Evolutionary conservation across 2,329 filamentous ascomycete genomes (phyloP), one percentile per base, ranked within the genome.

Genomic region (Zarea fungicola): DNA sequence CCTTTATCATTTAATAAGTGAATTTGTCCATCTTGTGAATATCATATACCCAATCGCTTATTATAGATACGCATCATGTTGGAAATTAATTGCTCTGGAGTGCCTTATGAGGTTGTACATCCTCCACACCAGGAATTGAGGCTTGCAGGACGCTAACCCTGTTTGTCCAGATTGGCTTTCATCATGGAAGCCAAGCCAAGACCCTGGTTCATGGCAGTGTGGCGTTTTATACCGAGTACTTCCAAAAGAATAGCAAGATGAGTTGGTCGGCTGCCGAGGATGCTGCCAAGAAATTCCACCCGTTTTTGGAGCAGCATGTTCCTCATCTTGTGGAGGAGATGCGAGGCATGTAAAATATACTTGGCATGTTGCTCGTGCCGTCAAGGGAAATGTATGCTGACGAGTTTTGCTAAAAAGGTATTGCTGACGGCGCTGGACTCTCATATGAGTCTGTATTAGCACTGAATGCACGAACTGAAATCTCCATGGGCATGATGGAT

Each of bases 91-190:
- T 36, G 37, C 19, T 23, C 37, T 14, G 21, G 45, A 22, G 42
- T 37, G n/a, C 45, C 45, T n/a, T 48, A 48, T 14, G 36, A 48
- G 22, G 45, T n/a, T n/a, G n/a, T 48, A 42, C 31, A n/a, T 6
- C 18, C 29, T 8, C 9, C 28, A 25, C 7, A 37, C 21, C 18
- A 46, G 7, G 13, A 8, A n/a, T n/a, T 14, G 10, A 37, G 11
- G 44, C 5, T 8, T 47, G 13, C 25, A 6, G n/a, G 16, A 18
- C 25, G 23, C 35, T 39, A 22, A 40, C 23, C 26, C 21, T 21
- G 6, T 36, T 21, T 39, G 16, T 16, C n/a, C 16, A 48, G 46
- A 48, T 42, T 26, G 46, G 37, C 14, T 26, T 28, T 5, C 46
- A 35, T 6, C 22, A 42, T 28, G 46, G 37, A 41, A 32, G 26